These are phyloP conservation scores for Akebia trifoliata DNA, from an alignment of 164 flowering plant genomes.

Conservation along the genomic window DNA sequence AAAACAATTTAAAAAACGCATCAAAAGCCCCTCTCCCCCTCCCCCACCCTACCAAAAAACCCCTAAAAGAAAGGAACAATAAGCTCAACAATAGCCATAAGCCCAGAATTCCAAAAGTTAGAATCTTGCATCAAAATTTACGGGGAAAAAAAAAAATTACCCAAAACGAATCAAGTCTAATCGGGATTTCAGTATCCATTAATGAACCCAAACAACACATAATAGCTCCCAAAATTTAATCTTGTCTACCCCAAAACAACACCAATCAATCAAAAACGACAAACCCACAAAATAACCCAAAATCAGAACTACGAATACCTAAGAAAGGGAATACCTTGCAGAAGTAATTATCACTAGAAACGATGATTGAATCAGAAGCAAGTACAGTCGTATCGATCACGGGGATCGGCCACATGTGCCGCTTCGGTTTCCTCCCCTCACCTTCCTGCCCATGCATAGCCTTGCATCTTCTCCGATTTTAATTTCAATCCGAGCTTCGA, in stretches of 20 bases:
- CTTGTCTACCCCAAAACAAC: background rate
- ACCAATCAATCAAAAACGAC: background rate
- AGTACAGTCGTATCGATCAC: constrained; percentile 33
- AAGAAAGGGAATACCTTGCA: constrained; percentile 33
- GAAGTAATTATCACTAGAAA: constrained; percentile 24
- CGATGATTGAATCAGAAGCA: constrained; percentile 22
- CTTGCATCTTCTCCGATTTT: constrained; percentile 46
- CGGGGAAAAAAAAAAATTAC: no score
- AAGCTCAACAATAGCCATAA: no score
- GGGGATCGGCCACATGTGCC: constrained; percentile 69
- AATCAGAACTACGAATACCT: background rate
- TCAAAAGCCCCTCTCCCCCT: no score
- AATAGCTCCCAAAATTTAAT: no score
- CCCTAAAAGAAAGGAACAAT: no score
- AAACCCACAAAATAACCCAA: background rate
- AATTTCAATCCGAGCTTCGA: constrained; percentile 20
- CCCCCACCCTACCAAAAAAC: no score
- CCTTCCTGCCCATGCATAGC: constrained; percentile 61
- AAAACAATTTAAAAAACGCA: no score
- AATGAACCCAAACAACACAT: no score
- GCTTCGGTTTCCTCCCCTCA: constrained; percentile 47
- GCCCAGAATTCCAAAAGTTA: no score
- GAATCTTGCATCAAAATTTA: no score
- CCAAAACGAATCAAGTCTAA: no score
- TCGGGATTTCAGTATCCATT: no score